These are phyloP conservation scores for Acacia pycnantha DNA, from an alignment of 331 rosid genomes.

Conservation along the genomic window DNA sequence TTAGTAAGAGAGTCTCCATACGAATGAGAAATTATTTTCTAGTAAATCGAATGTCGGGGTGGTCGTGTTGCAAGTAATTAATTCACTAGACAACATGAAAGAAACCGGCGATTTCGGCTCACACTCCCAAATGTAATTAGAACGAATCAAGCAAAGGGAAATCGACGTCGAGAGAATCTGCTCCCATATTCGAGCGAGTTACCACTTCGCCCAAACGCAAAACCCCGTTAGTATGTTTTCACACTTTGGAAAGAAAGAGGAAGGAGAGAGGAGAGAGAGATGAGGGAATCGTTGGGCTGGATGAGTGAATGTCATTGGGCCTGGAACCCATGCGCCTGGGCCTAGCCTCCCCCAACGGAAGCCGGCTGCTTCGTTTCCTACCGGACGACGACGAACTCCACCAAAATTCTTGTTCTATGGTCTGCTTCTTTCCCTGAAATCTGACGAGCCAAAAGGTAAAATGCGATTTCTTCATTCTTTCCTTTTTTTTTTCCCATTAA, in stretches of 20 bases:
- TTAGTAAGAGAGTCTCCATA: conserved; percentile 17
- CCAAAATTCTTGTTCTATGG: background rate
- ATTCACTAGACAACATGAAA: conserved; percentile 28
- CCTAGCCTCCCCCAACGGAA: background rate
- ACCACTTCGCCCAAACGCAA: no score
- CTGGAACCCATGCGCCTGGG: background rate
- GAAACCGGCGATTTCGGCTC: no score
- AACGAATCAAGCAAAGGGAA: no score
- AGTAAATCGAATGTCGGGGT: conserved; percentile 33
- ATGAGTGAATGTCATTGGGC: background rate
- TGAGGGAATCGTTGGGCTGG: background rate
- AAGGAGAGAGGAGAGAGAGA: no score
- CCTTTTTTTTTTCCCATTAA: no score
- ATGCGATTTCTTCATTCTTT: background rate
- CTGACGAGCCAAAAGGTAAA: conserved; percentile 20
- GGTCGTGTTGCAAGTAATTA: conserved; percentile 36
- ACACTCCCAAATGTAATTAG: no score
- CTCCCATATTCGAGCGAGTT: no score
- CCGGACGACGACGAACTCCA: background rate
- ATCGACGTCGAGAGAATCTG: no score
- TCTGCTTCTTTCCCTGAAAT: background rate
- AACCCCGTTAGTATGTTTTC: no score
- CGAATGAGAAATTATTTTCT: conserved; percentile 20
- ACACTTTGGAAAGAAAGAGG: no score
- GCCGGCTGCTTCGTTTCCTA: background rate